Conservation (phyloP, 2,329 filamentous ascomycete species). For the Beauveria varroae region DNA sequence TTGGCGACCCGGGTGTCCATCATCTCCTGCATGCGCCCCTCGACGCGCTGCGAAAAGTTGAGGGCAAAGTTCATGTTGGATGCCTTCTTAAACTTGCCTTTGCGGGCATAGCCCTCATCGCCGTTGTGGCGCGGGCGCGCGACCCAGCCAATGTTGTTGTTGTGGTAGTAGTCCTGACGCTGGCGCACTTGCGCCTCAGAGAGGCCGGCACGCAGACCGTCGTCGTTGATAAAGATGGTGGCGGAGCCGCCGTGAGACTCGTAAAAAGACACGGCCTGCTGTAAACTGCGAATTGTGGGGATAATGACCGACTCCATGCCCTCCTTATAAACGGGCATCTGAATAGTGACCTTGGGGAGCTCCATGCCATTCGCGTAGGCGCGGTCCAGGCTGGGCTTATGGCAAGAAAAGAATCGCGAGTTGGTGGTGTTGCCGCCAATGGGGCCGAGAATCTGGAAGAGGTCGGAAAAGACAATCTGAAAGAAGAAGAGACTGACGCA, state of each 20-base stretch:
- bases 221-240: slow-evolving; percentile 54
- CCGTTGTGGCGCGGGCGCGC: slow-evolving; percentile 39
- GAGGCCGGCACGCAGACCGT: slow-evolving; percentile 49
- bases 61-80: slow-evolving; percentile 71
- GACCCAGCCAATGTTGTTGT: slow-evolving; percentile 41
- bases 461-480: slow-evolving; percentile 29
- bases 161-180: slow-evolving; percentile 41
- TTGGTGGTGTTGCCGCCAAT: slow-evolving; percentile 36
- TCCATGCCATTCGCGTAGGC: slow-evolving; percentile 25
- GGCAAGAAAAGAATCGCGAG: slow-evolving; percentile 36
- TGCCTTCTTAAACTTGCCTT: slow-evolving; percentile 65
- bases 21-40: slow-evolving; percentile 44
- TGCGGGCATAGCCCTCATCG: slow-evolving; percentile 41
- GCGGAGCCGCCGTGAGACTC: slow-evolving; percentile 38
- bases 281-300: slow-evolving; percentile 40
- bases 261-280: slow-evolving; percentile 42
- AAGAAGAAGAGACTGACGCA: slow-evolving; percentile 34
- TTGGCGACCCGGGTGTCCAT: slow-evolving; percentile 16
- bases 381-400: slow-evolving; percentile 26
- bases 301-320: slow-evolving; percentile 35
- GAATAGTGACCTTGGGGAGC: slow-evolving; percentile 32
- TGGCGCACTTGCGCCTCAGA: slow-evolving; percentile 31
- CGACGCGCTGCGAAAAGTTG: slow-evolving; percentile 52
- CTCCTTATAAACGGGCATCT: slow-evolving; percentile 37
- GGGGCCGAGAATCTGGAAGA: slow-evolving; percentile 42